These are phyloP conservation scores for Leptodontidium sp. DNA, from an alignment of 2,329 filamentous ascomycete species.

Conservation along the genomic window DNA sequence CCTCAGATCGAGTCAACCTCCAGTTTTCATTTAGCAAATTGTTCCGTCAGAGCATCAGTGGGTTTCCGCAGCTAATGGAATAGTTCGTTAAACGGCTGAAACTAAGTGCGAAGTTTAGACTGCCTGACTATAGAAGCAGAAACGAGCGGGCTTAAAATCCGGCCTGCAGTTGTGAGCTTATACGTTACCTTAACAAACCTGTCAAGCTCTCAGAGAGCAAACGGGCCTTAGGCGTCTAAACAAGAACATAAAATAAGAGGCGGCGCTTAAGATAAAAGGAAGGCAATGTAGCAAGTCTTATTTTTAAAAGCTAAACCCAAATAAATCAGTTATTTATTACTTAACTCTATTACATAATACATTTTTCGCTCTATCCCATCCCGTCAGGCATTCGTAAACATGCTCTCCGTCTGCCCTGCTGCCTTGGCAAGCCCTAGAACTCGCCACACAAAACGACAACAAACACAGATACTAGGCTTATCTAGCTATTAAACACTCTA, in stretches of 20 bases:
- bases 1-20: slow-evolving; percentile 32
- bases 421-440: too few species aligned
- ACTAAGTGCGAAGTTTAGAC: slow-evolving; percentile 34
- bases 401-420: too few species aligned
- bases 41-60: slow-evolving; percentile 37
- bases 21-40: slow-evolving; percentile 32
- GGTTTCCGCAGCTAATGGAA: slow-evolving; percentile 35
- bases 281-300: too few species aligned
- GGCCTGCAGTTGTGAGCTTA: slow-evolving; percentile 5
- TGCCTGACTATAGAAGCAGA: slow-evolving; percentile 28
- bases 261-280: too few species aligned
- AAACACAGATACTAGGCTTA: too few species aligned
- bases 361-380: too few species aligned
- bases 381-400: too few species aligned
- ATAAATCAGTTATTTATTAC: too few species aligned
- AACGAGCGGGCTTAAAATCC: slow-evolving; percentile 6
- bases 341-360: too few species aligned
- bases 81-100: slow-evolving; percentile 37
- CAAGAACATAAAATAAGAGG: slow-evolving; percentile 3
- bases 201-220: slow-evolving; percentile 7
- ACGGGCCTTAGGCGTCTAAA: not conserved
- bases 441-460: too few species aligned
- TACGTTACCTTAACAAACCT: slow-evolving; percentile 11
- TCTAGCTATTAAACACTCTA: too few species aligned
- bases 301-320: too few species aligned